A percentile compares a stretch with the other conserved stretches of the same genome.
Conservation (phyloP, 306 rosid genomes). For the Corylus heterophylla region DNA sequence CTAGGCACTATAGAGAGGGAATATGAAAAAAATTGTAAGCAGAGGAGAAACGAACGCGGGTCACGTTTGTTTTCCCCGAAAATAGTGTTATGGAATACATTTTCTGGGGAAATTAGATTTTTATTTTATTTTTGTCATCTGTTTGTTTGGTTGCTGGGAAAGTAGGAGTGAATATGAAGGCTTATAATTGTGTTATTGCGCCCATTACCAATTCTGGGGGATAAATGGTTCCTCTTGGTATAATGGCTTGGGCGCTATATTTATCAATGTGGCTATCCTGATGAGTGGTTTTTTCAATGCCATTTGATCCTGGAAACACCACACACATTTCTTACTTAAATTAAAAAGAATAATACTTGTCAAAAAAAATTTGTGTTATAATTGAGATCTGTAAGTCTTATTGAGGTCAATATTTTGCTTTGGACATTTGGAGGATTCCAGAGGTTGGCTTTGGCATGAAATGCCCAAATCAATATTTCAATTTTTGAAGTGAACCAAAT, state of each 20-base stretch:
- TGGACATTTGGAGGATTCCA: not conserved
- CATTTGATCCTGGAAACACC: slow-evolving; percentile 94
- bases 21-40: not conserved
- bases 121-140: too few relatives aligned
- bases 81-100: not conserved
- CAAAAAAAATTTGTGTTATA: not conserved
- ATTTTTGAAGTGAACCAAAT: not conserved
- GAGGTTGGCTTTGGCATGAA: not conserved
- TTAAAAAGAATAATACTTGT: too few relatives aligned
- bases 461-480: not conserved
- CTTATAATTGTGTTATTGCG: slow-evolving; percentile 27
- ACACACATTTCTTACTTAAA: slow-evolving; percentile 29
- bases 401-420: not conserved
- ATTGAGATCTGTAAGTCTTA: not conserved
- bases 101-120: not conserved
- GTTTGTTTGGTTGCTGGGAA: not conserved
- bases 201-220: slow-evolving; percentile 82
- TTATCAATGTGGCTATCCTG: slow-evolving; percentile 69
- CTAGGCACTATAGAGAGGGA: not conserved
- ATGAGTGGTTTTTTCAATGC: slow-evolving; percentile 57
- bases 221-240: slow-evolving; percentile 53
- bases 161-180: not conserved
- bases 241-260: slow-evolving; percentile 93
- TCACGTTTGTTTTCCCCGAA: not conserved
- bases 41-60: not conserved